These are phyloP conservation scores for Lentinula lateritia DNA, from an alignment of 768 basidiomycete genomes.

Conservation along the genomic window DNA sequence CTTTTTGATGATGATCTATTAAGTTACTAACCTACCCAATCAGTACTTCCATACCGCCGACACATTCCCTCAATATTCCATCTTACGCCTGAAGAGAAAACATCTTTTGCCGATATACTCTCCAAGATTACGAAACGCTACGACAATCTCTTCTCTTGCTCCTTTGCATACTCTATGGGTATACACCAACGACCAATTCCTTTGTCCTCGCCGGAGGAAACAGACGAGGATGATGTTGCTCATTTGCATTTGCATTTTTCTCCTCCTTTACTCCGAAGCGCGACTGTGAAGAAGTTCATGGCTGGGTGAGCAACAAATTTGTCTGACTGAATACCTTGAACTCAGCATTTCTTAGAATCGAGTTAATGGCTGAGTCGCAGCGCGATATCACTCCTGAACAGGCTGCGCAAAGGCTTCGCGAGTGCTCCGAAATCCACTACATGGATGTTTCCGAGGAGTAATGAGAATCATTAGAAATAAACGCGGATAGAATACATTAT, in stretches of 20 bases:
- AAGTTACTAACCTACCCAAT: conserved; percentile 4
- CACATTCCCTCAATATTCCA: conserved; percentile 71
- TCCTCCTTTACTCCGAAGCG: conserved; percentile 78
- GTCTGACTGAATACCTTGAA: neutral
- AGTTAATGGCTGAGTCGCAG: conserved; percentile 88
- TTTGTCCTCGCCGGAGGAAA: conserved; percentile 20
- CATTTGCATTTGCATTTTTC: conserved; percentile 87
- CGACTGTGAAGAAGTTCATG: conserved; percentile 81
- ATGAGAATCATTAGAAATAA: neutral
- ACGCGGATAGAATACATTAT: neutral
- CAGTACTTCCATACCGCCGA: conserved; percentile 72
- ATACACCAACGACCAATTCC: conserved; percentile 80
- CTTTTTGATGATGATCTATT: neutral
- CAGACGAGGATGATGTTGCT: conserved; percentile 49
- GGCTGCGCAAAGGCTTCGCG: conserved; percentile 63
- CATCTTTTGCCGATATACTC: conserved; percentile 62
- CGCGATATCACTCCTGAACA: conserved; percentile 87
- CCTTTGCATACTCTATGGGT: conserved; percentile 94
- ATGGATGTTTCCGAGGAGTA: conserved; percentile 14
- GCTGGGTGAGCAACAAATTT: conserved; percentile 59
- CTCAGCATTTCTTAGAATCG: conserved; percentile 47
- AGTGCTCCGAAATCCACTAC: conserved; percentile 58
- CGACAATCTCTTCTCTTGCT: conserved; percentile 77
- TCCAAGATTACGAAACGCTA: conserved; percentile 61
- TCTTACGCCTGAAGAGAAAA: conserved; percentile 55